These are phyloP conservation scores for Debaryomyces castellii DNA, from an alignment of 805 yeast genomes.

Conservation along the genomic window DNA sequence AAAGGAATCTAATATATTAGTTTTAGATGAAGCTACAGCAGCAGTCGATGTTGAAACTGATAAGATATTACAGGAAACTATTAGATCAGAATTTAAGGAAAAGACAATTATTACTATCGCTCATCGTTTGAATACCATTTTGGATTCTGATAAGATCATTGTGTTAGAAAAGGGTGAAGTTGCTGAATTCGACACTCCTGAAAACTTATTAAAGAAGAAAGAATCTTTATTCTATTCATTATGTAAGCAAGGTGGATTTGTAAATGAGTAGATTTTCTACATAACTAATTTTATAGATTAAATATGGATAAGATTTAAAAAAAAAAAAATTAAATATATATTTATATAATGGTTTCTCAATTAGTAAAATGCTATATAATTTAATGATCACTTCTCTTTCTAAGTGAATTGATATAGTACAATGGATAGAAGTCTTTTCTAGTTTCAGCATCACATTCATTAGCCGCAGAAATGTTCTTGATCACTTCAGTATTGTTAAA, in stretches of 20 bases:
- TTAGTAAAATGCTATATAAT: neutral
- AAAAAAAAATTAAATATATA: slow-evolving; percentile 1
- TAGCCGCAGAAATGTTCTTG: slow-evolving; percentile 21
- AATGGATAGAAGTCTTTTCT: slow-evolving; percentile 47
- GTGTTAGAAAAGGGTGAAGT: slow-evolving; percentile 76
- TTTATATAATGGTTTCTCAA: neutral
- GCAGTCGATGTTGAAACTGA: slow-evolving; percentile 89
- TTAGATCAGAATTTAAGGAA: slow-evolving; percentile 69
- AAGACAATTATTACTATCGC: slow-evolving; percentile 84
- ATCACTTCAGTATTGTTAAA: slow-evolving; percentile 13
- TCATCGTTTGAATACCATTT: slow-evolving; percentile 77
- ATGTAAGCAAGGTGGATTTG: slow-evolving; percentile 78
- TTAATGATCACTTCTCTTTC: slow-evolving; percentile 66
- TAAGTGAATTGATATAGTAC: slow-evolving; percentile 47
- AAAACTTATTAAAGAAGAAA: slow-evolving; percentile 59
- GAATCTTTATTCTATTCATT: slow-evolving; percentile 76
- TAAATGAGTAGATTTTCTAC: slow-evolving; percentile 15
- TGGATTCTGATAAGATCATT: slow-evolving; percentile 76
- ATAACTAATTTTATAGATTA: neutral
- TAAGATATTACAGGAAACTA: slow-evolving; percentile 72
- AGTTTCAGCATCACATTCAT: slow-evolving; percentile 32
- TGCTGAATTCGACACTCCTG: slow-evolving; percentile 75
- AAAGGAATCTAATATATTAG: slow-evolving; percentile 56
- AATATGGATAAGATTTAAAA: neutral
- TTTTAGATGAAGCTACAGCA: slow-evolving; percentile 85